phyloP scores from a whole-genome alignment of 2,329 filamentous ascomycete genomes.

The Apiospora malaysiana region DNA sequence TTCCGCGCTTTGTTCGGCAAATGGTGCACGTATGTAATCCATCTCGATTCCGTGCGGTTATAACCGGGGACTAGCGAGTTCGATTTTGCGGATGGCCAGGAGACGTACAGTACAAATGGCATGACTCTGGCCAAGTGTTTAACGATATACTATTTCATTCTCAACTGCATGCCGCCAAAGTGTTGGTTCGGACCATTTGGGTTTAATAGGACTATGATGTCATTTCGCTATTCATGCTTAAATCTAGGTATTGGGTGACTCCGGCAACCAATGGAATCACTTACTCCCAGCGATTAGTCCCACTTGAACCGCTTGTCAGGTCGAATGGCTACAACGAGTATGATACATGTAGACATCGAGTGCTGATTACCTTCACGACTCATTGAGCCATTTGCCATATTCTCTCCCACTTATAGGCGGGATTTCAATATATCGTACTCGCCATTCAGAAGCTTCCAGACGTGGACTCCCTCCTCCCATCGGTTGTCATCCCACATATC shows the following conservation, averaged over 20 bases:
- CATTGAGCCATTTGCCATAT: not conserved
- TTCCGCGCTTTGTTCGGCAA: slow-evolving; percentile 5
- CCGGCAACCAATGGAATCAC: not conserved
- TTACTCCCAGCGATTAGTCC: not conserved
- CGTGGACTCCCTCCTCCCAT: slow-evolving; percentile 26
- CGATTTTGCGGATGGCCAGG: not conserved
- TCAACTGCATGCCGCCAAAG: not conserved
- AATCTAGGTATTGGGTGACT: not conserved
- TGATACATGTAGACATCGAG: too few relatives aligned
- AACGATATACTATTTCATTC: not conserved
- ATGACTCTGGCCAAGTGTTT: not conserved
- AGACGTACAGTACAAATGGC: not conserved
- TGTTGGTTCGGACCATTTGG: too few relatives aligned
- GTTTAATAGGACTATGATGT: not conserved
- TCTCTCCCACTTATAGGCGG: not conserved
- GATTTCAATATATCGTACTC: not conserved
- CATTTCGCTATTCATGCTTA: not conserved
- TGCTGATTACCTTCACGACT: not conserved
- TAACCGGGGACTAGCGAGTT: not conserved
- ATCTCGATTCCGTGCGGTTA: slow-evolving; percentile 7
- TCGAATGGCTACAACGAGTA: too few relatives aligned
- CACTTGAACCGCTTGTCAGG: not conserved
- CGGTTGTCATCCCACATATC: slow-evolving; percentile 20
- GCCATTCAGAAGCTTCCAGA: slow-evolving; percentile 25
- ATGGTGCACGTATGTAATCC: too few relatives aligned